Base-by-base conservation (phyloP, 2,329 filamentous ascomycete species). In the Xylariaceae sp. region DNA sequence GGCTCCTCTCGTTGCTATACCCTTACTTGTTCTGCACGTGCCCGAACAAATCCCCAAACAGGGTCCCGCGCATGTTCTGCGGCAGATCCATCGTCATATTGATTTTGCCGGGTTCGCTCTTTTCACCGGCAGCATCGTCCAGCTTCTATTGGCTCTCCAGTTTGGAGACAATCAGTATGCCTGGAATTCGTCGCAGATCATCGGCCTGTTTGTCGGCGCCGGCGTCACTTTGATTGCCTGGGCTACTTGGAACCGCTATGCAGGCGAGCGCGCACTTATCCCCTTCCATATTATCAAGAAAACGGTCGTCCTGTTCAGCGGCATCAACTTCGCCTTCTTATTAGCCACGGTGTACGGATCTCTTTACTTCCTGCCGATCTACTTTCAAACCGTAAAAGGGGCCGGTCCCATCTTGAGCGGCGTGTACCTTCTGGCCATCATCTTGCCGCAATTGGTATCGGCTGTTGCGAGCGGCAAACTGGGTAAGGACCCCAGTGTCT, bases 141-240 rank as follows among this genome's bases (percentile, higher is more conserved):
- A 59, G 66, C 36, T 68, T 6, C 53, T 69, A 5, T 61, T 69
- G 11, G 66, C 67, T 11, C 51, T 69, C 0, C 62, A 69, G 50
- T 68, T 56, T 52, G 67, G 67, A 11, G 68, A 66, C 3, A 57
- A 55, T 2, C 57, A 59, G 6, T 65, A 62, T 44, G 13, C 66
- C 1, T 71, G 67, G 67, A 57, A 54, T 2, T 60, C 55, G 5
- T 58, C 58, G 5, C 45, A 41, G 2, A 53, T 66, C 2, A 63
- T 66, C n/a, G 60, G 60, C 1, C 52, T 64, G 4, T 58, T 66
- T 40, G 33, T 50, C 18, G 58, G 59, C 1, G 19, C 54, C 14
- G 49, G 11, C 10, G 45, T 50, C 7, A 58, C 63, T 5, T 41
- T 61, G 9, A 33, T 57, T n/a, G 50, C 56, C 7, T 66, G 65